Conservation (phyloP, 192 early-diverging fungal genomes). For the Dissophora ornata region DNA sequence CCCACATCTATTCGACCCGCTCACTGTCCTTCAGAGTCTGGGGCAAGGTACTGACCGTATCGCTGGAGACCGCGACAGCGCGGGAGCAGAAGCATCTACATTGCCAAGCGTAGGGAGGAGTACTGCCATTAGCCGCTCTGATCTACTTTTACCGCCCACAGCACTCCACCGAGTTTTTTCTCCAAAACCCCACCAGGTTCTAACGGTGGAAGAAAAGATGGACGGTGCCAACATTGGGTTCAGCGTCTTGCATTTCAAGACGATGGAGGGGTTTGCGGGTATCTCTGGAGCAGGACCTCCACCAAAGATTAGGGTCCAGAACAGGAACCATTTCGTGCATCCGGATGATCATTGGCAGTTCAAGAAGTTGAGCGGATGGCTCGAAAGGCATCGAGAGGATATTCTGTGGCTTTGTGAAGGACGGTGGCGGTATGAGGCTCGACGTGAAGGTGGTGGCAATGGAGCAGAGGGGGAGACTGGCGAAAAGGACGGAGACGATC, state of each 20-base stretch:
- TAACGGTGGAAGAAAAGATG: conserved; percentile 52
- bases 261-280: conserved; percentile 32
- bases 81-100: too few species aligned
- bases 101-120: conserved; percentile 2
- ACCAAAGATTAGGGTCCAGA: conserved; percentile 49
- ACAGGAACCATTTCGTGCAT: conserved; percentile 54
- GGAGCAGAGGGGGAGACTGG: too few species aligned
- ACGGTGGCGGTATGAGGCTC: conserved; percentile 27
- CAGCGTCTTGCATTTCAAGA: conserved; percentile 51
- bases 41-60: conserved; percentile 11
- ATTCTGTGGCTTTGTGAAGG: conserved; percentile 40
- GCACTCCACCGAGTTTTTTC: conserved; percentile 35
- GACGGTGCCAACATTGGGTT: conserved; percentile 54
- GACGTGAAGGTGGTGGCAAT: neutral
- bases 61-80: neutral
- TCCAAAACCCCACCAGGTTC: conserved; percentile 39
- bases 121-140: conserved; percentile 40
- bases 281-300: conserved; percentile 13
- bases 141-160: conserved; percentile 38
- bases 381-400: conserved; percentile 44
- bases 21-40: conserved; percentile 34
- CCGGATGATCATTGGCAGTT: conserved; percentile 56
- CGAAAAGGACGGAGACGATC: neutral
- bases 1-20: conserved; percentile 45
- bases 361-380: conserved; percentile 46